phyloP scores from a whole-genome alignment of 148 eudicot genomes.

The Talinum fruticosum region DNA sequence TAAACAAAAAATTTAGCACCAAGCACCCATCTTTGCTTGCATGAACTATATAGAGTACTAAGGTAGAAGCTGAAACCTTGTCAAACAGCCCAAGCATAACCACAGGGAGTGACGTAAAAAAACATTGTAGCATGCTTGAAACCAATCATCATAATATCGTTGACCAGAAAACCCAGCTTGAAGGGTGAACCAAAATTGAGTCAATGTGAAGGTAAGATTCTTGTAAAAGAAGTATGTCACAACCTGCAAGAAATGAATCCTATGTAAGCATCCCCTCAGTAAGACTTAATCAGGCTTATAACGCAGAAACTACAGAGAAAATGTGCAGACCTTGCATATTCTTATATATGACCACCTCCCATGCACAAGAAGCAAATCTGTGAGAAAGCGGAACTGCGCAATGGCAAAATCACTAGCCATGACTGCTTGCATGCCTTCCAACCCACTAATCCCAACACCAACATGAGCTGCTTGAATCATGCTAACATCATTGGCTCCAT shows the following conservation, averaged over 20 bases:
- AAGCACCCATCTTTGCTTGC: neutral
- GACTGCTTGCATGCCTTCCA: slow-evolving; percentile 99
- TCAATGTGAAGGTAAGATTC: slow-evolving; percentile 85
- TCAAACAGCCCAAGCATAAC: slow-evolving; percentile 85
- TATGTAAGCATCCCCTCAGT: slow-evolving; percentile 1
- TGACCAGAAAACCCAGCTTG: slow-evolving; percentile 95
- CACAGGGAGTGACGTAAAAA: slow-evolving; percentile 90
- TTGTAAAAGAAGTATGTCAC: slow-evolving; percentile 89
- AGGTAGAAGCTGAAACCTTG: slow-evolving; percentile 50
- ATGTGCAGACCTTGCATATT: slow-evolving; percentile 73
- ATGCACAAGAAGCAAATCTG: slow-evolving; percentile 94
- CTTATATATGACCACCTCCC: slow-evolving; percentile 96
- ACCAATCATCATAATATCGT: slow-evolving; percentile 97
- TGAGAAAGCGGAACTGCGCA: slow-evolving; percentile 91
- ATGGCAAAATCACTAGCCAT: slow-evolving; percentile 99
- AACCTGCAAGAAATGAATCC: slow-evolving; percentile 55
- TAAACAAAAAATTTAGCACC: slow-evolving; percentile 16
- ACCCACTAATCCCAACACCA: slow-evolving; percentile 96
- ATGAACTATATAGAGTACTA: neutral
- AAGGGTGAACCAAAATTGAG: slow-evolving; percentile 95
- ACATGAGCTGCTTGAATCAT: slow-evolving; percentile 99
- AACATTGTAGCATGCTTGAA: slow-evolving; percentile 88
- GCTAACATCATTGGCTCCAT: slow-evolving; percentile 90
- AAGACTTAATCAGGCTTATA: neutral
- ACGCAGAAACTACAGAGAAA: neutral